These are phyloP conservation scores for Leccinum pellstonianum DNA, from an alignment of 768 basidiomycete species.

Conservation along the genomic window DNA sequence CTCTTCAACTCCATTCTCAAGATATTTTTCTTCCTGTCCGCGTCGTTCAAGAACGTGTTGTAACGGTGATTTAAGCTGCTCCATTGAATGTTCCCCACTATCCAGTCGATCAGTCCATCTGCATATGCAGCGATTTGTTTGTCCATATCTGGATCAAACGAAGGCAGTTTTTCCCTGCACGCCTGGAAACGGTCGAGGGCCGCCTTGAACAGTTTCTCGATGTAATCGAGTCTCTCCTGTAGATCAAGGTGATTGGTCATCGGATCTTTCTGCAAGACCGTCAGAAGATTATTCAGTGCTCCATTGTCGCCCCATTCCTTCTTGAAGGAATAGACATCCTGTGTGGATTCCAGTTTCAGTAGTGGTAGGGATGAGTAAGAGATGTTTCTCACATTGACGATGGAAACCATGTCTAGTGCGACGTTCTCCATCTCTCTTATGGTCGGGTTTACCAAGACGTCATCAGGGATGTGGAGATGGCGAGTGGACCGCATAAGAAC, in stretches of 20 bases:
- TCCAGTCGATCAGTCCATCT: conserved; percentile 30
- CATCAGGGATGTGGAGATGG: conserved; percentile 24
- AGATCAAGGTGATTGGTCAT: conserved; percentile 23
- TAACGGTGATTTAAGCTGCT: conserved; percentile 29
- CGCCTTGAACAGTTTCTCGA: conserved; percentile 20
- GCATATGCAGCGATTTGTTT: conserved; percentile 20
- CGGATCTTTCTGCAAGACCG: conserved; percentile 27
- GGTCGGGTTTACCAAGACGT: conserved; percentile 21
- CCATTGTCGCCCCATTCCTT: conserved; percentile 30
- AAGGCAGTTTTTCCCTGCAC: conserved; percentile 23
- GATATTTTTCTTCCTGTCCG: conserved; percentile 23
- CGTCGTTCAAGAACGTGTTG: conserved; percentile 21
- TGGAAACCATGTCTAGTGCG: conserved; percentile 27
- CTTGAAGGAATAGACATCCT: conserved; percentile 34
- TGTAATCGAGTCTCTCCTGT: conserved; percentile 23
- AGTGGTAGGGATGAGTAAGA: too few species aligned
- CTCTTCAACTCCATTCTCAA: conserved; percentile 17
- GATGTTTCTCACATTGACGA: conserved; percentile 21
- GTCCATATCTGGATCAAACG: conserved; percentile 17
- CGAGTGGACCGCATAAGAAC: conserved; percentile 32
- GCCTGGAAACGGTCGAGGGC: conserved; percentile 23
- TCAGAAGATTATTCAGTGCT: conserved; percentile 29
- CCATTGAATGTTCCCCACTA: conserved; percentile 29
- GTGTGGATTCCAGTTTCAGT: neutral
- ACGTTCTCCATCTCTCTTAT: conserved; percentile 29